Evolutionary conservation across 2,329 filamentous ascomycete species (phyloP).

Genomic region (Claviceps pusilla): DNA sequence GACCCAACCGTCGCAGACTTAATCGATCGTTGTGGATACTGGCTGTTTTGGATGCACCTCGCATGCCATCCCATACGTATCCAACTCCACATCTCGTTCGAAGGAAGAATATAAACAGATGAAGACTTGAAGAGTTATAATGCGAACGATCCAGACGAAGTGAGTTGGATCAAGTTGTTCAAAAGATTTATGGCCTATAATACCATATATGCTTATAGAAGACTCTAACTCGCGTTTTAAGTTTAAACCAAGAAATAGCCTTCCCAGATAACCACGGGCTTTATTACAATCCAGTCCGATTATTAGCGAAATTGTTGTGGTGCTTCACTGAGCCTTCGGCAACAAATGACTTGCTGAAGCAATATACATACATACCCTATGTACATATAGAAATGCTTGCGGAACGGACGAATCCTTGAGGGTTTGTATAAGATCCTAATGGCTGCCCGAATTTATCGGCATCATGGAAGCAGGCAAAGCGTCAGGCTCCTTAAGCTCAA

Average conservation of each 20-base stretch:
- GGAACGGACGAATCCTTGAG: no score
- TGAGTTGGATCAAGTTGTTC: not conserved
- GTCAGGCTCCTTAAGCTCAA: no score
- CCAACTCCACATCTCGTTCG: not conserved
- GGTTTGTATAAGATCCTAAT: no score
- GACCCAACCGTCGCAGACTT: slow-evolving; percentile 9
- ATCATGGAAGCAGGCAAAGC: no score
- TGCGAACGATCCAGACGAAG: no score
- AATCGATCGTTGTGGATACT: not conserved
- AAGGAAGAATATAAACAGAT: not conserved
- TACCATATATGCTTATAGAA: not conserved
- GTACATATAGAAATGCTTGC: no score
- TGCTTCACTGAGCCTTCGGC: not conserved
- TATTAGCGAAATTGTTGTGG: not conserved
- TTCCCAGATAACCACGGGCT: not conserved
- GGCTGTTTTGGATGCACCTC: not conserved
- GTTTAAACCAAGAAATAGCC: no score
- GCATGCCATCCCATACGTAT: not conserved
- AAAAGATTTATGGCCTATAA: not conserved
- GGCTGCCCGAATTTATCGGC: no score
- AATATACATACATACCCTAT: not conserved
- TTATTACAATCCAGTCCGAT: not conserved
- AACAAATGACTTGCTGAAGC: not conserved
- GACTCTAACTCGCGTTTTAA: not conserved
- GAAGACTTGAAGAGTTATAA: not conserved